These are phyloP conservation scores for Neofusicoccum ribis DNA, from an alignment of 2,329 filamentous ascomycete species.

Conservation along the genomic window DNA sequence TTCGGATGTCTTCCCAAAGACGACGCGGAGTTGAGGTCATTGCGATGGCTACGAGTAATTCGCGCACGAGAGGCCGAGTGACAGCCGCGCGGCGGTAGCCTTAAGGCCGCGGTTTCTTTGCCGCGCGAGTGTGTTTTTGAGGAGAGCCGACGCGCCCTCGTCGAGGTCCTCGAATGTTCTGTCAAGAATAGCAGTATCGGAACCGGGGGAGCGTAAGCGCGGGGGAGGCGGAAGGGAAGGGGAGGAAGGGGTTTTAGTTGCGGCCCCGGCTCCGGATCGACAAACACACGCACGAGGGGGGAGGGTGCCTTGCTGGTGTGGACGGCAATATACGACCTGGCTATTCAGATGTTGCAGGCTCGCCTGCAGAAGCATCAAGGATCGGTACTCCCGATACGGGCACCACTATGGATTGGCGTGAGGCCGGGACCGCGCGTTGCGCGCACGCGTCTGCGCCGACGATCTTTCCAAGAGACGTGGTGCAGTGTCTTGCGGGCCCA, in stretches of 20 bases:
- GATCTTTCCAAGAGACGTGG: too few species aligned
- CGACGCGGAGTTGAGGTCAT: not conserved
- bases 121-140: too few species aligned
- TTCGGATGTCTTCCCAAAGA: not conserved
- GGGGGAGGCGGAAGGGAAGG: not conserved
- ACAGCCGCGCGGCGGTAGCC: not conserved
- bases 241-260: not conserved
- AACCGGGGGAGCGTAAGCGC: too few species aligned
- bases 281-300: not conserved
- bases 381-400: not conserved
- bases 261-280: not conserved
- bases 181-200: too few species aligned
- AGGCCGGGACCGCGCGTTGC: too few species aligned
- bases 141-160: too few species aligned
- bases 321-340: not conserved
- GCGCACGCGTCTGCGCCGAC: too few species aligned
- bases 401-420: not conserved
- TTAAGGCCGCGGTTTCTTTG: too few species aligned
- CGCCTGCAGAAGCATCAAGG: not conserved
- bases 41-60: too few species aligned
- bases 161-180: too few species aligned
- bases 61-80: not conserved
- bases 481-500: too few species aligned
- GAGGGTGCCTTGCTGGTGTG: not conserved
- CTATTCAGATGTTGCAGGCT: not conserved